These are phyloP conservation scores for Diaporthe helianthi DNA, from an alignment of 2,329 filamentous ascomycete species.

Conservation along the genomic window DNA sequence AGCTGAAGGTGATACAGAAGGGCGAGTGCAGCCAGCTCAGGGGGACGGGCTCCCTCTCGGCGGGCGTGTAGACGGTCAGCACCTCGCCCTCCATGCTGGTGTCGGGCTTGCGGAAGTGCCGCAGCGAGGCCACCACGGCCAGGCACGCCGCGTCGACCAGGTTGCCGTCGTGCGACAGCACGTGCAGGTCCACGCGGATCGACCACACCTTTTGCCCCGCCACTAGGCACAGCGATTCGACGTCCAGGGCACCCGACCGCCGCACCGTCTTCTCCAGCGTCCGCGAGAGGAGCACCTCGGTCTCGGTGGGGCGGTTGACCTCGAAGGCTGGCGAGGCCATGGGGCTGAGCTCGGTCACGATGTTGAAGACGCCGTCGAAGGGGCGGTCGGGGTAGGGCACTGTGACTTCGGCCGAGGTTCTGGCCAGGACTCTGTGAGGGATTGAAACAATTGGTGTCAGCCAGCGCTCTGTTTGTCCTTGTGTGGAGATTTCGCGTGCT, in stretches of 20 bases:
- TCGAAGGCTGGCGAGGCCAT: constrained; percentile 94
- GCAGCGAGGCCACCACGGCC: constrained; percentile 84
- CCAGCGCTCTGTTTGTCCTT: not conserved
- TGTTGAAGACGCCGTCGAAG: constrained; percentile 94
- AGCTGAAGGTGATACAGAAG: constrained; percentile 88
- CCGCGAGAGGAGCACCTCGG: constrained; percentile 85
- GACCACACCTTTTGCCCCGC: constrained; percentile 92
- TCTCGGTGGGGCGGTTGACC: constrained; percentile 80
- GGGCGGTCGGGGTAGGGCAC: constrained; percentile 86
- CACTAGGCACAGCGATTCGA: constrained; percentile 92
- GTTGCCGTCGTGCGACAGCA: constrained; percentile 90
- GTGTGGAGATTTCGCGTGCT: not conserved
- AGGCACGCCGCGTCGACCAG: constrained; percentile 87
- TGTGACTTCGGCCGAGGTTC: constrained; percentile 87
- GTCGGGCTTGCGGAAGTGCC: constrained; percentile 91
- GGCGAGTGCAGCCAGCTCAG: constrained; percentile 92
- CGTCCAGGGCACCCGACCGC: constrained; percentile 89
- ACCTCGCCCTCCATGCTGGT: constrained; percentile 84
- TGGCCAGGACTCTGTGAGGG: constrained; percentile 79
- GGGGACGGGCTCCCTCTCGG: constrained; percentile 88
- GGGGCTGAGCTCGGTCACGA: constrained; percentile 87
- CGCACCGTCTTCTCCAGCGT: constrained; percentile 94
- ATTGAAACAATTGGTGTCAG: constrained; percentile 29
- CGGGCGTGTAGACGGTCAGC: constrained; percentile 81
- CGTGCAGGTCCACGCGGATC: constrained; percentile 88